Conservation (phyloP, 2,329 filamentous ascomycete genomes). For the Chaetomium olivaceum region DNA sequence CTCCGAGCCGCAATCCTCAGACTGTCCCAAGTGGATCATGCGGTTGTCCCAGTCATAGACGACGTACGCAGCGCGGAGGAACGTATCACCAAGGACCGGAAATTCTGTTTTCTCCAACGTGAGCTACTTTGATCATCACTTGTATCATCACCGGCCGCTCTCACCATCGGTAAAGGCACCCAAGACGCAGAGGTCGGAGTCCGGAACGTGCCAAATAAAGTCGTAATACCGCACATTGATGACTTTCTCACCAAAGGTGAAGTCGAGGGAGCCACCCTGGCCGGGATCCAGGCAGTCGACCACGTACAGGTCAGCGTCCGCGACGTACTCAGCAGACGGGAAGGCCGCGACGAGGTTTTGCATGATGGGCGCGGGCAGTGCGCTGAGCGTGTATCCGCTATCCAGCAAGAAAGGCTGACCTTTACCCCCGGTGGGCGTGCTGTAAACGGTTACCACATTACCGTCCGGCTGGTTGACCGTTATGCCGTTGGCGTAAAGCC, state of each 20-base stretch:
- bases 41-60: slow-evolving; percentile 47
- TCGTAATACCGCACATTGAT: slow-evolving; percentile 16
- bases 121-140: background rate
- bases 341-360: slow-evolving; percentile 7
- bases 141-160: background rate
- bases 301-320: background rate
- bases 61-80: slow-evolving; percentile 48
- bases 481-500: slow-evolving; percentile 10
- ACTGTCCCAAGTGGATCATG: slow-evolving; percentile 42
- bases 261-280: slow-evolving; percentile 10
- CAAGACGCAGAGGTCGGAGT: slow-evolving; percentile 20
- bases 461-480: slow-evolving; percentile 20
- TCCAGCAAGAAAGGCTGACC: slow-evolving; percentile 14
- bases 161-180: slow-evolving; percentile 23
- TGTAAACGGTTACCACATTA: slow-evolving; percentile 5
- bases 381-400: slow-evolving; percentile 18
- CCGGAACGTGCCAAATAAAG: slow-evolving; percentile 11
- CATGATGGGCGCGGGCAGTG: slow-evolving; percentile 9
- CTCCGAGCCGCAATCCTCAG: slow-evolving; percentile 43
- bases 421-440: background rate
- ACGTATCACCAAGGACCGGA: slow-evolving; percentile 46
- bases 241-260: slow-evolving; percentile 7
- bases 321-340: background rate
- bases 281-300: slow-evolving; percentile 12
- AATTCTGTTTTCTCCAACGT: background rate